Evolutionary conservation across 768 basidiomycete species (phyloP).

Genomic region (Krasilnikovozyma curviuscula): DNA sequence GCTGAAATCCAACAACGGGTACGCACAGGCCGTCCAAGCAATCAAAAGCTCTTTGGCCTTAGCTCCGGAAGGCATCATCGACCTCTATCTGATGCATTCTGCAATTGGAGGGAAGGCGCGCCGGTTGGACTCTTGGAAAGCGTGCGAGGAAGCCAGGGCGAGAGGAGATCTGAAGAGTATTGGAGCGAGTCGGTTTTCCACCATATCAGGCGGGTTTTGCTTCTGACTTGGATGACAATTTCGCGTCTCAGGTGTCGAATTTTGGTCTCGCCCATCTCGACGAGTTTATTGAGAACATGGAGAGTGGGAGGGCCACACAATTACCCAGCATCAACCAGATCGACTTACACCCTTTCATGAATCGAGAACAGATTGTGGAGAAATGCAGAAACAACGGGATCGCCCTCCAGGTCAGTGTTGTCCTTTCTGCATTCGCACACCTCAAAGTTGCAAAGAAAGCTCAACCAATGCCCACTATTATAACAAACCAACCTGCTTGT

Average conservation of each 20-base stretch:
- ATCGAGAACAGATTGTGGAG: constrained; percentile 39
- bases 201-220: too few species aligned
- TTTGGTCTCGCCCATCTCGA: constrained; percentile 40
- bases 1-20: constrained; percentile 40
- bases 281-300: constrained; percentile 29
- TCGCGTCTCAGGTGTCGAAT: constrained; percentile 17
- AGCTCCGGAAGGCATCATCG: constrained; percentile 34
- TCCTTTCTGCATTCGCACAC: too few species aligned
- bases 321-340: constrained; percentile 16
- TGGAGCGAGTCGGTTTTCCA: constrained; percentile 34
- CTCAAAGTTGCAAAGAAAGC: too few species aligned
- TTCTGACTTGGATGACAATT: too few species aligned
- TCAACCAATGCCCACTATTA: too few species aligned
- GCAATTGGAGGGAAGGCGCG: constrained; percentile 54
- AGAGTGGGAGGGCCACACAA: too few species aligned
- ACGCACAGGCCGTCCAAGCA: constrained; percentile 32
- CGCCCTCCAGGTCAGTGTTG: constrained; percentile 37
- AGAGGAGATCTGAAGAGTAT: too few species aligned
- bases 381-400: constrained; percentile 42
- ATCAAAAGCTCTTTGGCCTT: constrained; percentile 39
- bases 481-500: too few species aligned
- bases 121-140: too few species aligned
- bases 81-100: constrained; percentile 50
- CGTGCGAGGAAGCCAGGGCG: too few species aligned
- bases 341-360: constrained; percentile 50